phyloP scores from a whole-genome alignment of 1,284 basidiomycete species.

The Papiliotrema laurentii region DNA sequence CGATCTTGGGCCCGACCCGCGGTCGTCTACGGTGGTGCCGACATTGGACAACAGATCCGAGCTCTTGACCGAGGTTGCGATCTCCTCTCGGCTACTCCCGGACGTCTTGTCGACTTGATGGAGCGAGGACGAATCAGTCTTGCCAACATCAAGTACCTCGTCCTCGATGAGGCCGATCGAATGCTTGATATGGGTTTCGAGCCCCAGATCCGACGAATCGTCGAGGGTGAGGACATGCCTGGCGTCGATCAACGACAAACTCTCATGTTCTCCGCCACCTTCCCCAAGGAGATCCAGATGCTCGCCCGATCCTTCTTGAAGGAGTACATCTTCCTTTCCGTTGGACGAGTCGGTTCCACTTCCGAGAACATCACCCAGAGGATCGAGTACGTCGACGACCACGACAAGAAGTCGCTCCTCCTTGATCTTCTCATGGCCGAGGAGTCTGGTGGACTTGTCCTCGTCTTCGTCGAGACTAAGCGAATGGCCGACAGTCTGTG shows the following conservation, averaged over 20 bases:
- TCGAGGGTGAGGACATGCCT: slow-evolving; percentile 98
- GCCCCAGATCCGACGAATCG: slow-evolving; percentile 97
- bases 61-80: slow-evolving; percentile 96
- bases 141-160: slow-evolving; percentile 94
- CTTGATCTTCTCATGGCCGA: slow-evolving; percentile 89
- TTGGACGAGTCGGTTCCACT: slow-evolving; percentile 96
- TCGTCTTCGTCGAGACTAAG: slow-evolving; percentile 99
- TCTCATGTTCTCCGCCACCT: slow-evolving; percentile 99
- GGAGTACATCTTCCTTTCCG: slow-evolving; percentile 93
- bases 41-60: slow-evolving; percentile 92
- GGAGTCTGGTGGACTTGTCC: slow-evolving; percentile 69
- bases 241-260: slow-evolving; percentile 88
- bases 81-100: slow-evolving; percentile 94
- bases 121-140: slow-evolving; percentile 96
- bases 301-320: slow-evolving; percentile 94
- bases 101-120: slow-evolving; percentile 96
- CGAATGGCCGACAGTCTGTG: slow-evolving; percentile 98
- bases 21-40: slow-evolving; percentile 98
- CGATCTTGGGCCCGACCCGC: slow-evolving; percentile 99
- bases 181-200: slow-evolving; percentile 99
- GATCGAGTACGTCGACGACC: slow-evolving; percentile 97
- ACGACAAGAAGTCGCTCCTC: slow-evolving; percentile 93
- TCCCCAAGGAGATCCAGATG: slow-evolving; percentile 98
- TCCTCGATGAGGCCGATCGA: slow-evolving; percentile 98
- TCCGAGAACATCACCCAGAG: slow-evolving; percentile 99